These are phyloP conservation scores for Xylariaceae sp. DNA, from an alignment of 2,329 filamentous ascomycete species.

Conservation along the genomic window DNA sequence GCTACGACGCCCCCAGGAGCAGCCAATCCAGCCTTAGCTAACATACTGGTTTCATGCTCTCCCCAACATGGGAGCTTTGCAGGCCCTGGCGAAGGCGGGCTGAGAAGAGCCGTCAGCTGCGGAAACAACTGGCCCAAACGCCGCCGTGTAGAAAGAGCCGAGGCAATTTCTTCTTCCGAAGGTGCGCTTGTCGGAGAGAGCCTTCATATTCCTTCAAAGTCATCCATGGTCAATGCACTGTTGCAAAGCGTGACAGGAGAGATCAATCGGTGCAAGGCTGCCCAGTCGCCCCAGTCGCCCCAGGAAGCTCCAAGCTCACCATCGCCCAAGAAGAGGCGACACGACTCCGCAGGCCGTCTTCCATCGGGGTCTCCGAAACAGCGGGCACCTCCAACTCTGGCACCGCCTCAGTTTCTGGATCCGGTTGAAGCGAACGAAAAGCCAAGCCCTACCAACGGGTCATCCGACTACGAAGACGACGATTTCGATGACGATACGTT, in stretches of 20 bases:
- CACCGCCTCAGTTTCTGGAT: constrained; percentile 9
- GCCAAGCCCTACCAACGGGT: constrained; percentile 10
- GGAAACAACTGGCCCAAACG: constrained; percentile 68
- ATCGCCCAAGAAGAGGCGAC: constrained; percentile 38
- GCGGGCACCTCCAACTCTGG: constrained; percentile 18
- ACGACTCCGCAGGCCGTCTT: constrained; percentile 16
- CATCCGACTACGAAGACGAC: constrained; percentile 50
- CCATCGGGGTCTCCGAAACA: constrained; percentile 14
- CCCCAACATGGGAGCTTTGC: constrained; percentile 51
- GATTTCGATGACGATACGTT: constrained; percentile 57
- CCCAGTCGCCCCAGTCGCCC: constrained; percentile 27
- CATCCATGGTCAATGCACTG: constrained; percentile 55
- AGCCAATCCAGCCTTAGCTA: constrained; percentile 53
- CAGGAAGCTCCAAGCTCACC: constrained; percentile 36
- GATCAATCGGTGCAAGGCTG: constrained; percentile 39
- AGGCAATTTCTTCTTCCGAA: constrained; percentile 29
- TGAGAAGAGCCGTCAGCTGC: constrained; percentile 64
- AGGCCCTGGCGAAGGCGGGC: constrained; percentile 39
- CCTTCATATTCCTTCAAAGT: constrained; percentile 48
- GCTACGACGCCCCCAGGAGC: constrained; percentile 40
- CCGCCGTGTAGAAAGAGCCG: constrained; percentile 51
- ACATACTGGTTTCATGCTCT: constrained; percentile 66
- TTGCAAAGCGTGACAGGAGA: constrained; percentile 59
- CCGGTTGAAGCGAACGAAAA: constrained; percentile 4
- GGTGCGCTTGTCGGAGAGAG: constrained; percentile 32